Evolutionary conservation across 768 basidiomycete genomes (phyloP).

Genomic region (Rubroboletus pulcherrimus): DNA sequence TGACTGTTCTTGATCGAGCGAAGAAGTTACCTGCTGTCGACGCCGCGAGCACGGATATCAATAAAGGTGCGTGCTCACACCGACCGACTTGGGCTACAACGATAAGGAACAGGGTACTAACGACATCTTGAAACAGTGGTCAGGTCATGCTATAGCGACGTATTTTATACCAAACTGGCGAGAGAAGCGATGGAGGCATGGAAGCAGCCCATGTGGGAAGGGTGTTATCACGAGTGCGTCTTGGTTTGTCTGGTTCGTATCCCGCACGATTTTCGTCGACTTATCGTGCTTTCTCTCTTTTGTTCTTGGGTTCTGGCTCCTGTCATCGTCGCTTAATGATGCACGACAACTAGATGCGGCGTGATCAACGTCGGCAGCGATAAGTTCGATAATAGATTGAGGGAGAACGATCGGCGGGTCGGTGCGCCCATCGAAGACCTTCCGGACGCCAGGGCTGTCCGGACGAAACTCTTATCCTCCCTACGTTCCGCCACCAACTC

Average conservation of each 20-base stretch:
- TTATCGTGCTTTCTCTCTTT: not conserved
- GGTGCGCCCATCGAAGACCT: slow-evolving; percentile 47
- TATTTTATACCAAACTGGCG: slow-evolving; percentile 66
- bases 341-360: slow-evolving; percentile 17
- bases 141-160: slow-evolving; percentile 67
- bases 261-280: not conserved
- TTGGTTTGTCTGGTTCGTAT: not conserved
- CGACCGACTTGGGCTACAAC: not conserved
- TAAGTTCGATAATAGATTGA: slow-evolving; percentile 51
- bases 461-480: slow-evolving; percentile 16
- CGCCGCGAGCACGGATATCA: slow-evolving; percentile 63
- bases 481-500: not conserved
- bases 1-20: slow-evolving; percentile 77
- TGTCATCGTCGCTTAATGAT: not conserved
- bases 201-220: slow-evolving; percentile 69
- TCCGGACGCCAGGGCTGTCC: slow-evolving; percentile 12
- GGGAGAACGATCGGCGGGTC: slow-evolving; percentile 56
- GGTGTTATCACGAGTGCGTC: slow-evolving; percentile 78
- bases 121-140: slow-evolving; percentile 48
- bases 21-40: slow-evolving; percentile 71
- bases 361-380: slow-evolving; percentile 23
- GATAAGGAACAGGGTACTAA: not conserved
- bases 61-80: slow-evolving; percentile 27
- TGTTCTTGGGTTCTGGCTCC: not conserved
- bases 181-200: slow-evolving; percentile 74